phyloP scores from a whole-genome alignment of 371 early-diverging fungal genomes.

The Mucor circinelloides region DNA sequence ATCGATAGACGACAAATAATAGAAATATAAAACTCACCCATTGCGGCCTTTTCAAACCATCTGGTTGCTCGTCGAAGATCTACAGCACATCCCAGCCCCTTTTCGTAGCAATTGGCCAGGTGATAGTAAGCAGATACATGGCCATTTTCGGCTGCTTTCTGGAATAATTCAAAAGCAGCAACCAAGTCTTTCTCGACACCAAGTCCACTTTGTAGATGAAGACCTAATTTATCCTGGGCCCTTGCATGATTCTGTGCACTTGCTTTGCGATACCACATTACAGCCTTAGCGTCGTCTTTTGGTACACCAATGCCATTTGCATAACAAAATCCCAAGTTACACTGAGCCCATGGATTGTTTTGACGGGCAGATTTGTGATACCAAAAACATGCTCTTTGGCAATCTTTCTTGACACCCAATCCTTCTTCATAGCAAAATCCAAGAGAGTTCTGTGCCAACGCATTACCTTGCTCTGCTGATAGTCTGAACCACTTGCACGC shows the following conservation, averaged over 20 bases:
- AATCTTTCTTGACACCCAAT: constrained; percentile 64
- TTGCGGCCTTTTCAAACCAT: constrained; percentile 79
- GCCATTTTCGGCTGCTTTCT: constrained; percentile 64
- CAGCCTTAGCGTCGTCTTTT: constrained; percentile 62
- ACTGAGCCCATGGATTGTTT: constrained; percentile 88
- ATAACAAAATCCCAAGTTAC: constrained; percentile 85
- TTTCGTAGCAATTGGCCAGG: constrained; percentile 68
- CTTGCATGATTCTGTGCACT: constrained; percentile 71
- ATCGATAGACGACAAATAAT: neutral
- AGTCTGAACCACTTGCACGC: constrained; percentile 72
- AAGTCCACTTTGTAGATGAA: constrained; percentile 78
- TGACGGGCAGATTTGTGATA: constrained; percentile 77
- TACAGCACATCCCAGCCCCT: constrained; percentile 67
- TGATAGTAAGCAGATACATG: constrained; percentile 68
- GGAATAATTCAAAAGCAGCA: constrained; percentile 63
- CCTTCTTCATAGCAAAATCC: constrained; percentile 88
- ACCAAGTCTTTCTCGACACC: constrained; percentile 63
- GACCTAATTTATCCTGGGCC: constrained; percentile 83
- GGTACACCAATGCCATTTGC: constrained; percentile 82
- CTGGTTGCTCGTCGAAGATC: constrained; percentile 62
- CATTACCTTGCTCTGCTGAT: constrained; percentile 72
- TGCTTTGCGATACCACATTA: constrained; percentile 72
- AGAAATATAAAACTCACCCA: constrained; percentile 11
- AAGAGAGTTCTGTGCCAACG: constrained; percentile 81
- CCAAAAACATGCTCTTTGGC: constrained; percentile 79